Evolutionary conservation across 352 stramenopile species (phyloP).

Genomic region (Blastocystis sp.): DNA sequence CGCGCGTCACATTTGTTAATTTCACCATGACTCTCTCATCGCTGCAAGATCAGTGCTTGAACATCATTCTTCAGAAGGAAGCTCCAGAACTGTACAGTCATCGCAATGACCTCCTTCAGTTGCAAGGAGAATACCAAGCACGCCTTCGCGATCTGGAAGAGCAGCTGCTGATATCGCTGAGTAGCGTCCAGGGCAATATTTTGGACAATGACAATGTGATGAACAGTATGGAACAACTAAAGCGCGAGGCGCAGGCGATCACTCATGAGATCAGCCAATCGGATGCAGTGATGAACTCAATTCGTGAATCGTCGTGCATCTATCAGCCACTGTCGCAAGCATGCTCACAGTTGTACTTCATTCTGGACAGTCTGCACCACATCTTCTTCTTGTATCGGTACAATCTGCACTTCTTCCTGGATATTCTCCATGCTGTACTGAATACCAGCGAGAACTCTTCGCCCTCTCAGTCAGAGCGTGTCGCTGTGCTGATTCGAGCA

Average conservation of each 20-base stretch:
- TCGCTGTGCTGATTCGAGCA: conserved; percentile 71
- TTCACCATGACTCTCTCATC: conserved; percentile 97
- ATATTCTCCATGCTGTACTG: conserved; percentile 85
- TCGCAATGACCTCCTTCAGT: conserved; percentile 85
- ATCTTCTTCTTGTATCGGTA: conserved; percentile 98
- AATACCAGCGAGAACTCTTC: background rate
- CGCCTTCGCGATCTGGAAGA: conserved; percentile 93
- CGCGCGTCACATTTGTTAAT: conserved; percentile 95
- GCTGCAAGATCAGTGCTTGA: conserved; percentile 91
- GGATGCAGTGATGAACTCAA: conserved; percentile 74
- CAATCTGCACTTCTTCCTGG: conserved; percentile 91
- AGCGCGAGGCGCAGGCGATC: conserved; percentile 91
- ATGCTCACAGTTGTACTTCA: conserved; percentile 81
- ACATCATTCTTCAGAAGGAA: conserved; percentile 87
- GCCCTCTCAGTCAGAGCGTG: conserved; percentile 42
- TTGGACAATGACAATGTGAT: conserved; percentile 96
- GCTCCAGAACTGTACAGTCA: conserved; percentile 93
- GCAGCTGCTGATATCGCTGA: conserved; percentile 93
- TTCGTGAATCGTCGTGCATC: conserved; percentile 81
- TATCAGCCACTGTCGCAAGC: conserved; percentile 87
- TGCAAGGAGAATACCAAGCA: conserved; percentile 94
- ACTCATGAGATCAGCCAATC: conserved; percentile 78
- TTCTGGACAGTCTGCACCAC: conserved; percentile 83
- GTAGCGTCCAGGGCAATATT: conserved; percentile 94
- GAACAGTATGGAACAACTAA: conserved; percentile 93